phyloP scores from a whole-genome alignment of 2,329 filamentous ascomycete species.

The Ophiocordyceps robertsii region DNA sequence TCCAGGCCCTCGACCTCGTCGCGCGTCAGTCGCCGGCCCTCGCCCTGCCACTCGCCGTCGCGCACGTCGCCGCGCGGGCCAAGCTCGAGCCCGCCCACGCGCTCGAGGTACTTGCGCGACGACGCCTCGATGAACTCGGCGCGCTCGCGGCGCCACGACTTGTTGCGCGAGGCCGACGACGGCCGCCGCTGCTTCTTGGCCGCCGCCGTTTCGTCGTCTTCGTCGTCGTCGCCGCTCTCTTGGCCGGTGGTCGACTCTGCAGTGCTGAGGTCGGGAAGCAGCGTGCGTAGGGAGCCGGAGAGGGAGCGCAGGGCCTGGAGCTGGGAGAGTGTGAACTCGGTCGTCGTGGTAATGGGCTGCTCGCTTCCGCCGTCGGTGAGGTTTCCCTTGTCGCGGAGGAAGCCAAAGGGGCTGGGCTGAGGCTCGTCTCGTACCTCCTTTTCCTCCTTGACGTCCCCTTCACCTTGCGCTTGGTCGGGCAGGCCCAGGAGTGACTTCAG shows the following conservation, averaged over 20 bases:
- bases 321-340: slow-evolving; percentile 70
- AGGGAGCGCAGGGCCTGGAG: slow-evolving; percentile 65
- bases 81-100: slow-evolving; percentile 51
- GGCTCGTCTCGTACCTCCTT: not conserved
- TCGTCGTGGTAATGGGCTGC: slow-evolving; percentile 53
- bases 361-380: slow-evolving; percentile 36
- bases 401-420: slow-evolving; percentile 29
- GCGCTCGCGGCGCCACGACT: slow-evolving; percentile 55
- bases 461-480: slow-evolving; percentile 5
- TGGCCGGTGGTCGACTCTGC: slow-evolving; percentile 17
- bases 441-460: slow-evolving; percentile 5
- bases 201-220: slow-evolving; percentile 8
- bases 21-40: slow-evolving; percentile 32
- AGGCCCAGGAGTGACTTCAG: slow-evolving; percentile 35
- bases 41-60: slow-evolving; percentile 51
- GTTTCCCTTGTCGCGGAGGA: slow-evolving; percentile 39
- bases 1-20: slow-evolving; percentile 47
- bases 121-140: slow-evolving; percentile 74
- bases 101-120: slow-evolving; percentile 64
- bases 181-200: too few species aligned
- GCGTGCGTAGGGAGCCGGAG: slow-evolving; percentile 41
- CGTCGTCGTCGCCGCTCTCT: slow-evolving; percentile 8
- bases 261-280: slow-evolving; percentile 47
- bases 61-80: slow-evolving; percentile 46
- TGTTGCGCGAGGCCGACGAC: slow-evolving; percentile 13